A percentile compares a stretch with the other conserved stretches of the same genome.
Evolutionary conservation across 768 basidiomycete species (phyloP).

Genomic region (Cystobasidiopsis lactophilus): DNA sequence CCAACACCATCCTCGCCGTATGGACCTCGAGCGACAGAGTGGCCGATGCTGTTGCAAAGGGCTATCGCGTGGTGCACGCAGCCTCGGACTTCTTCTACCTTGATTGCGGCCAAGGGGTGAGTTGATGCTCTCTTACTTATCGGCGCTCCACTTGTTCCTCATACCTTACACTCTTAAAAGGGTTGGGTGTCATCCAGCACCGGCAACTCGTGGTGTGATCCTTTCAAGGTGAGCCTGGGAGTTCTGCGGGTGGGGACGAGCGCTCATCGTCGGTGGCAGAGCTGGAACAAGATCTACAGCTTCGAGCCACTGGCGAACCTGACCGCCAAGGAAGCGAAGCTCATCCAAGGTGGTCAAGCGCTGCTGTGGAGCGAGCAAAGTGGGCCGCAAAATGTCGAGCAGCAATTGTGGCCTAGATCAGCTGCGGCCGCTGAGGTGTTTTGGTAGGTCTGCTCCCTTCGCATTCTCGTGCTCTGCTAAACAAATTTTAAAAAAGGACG

Average conservation of each 20-base stretch:
- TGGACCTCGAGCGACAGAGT: conserved; percentile 39
- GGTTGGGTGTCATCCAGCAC: no score
- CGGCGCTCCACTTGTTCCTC: background rate
- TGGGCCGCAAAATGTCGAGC: conserved; percentile 43
- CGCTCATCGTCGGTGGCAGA: conserved; percentile 17
- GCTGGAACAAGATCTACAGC: conserved; percentile 52
- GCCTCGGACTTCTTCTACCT: conserved; percentile 61
- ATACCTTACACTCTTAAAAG: no score
- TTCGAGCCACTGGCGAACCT: conserved; percentile 49
- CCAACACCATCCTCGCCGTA: conserved; percentile 34
- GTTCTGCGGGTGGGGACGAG: no score
- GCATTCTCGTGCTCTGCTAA: background rate
- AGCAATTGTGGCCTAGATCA: conserved; percentile 49
- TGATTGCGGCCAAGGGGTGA: conserved; percentile 23
- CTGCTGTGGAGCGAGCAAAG: conserved; percentile 57
- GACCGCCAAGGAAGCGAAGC: conserved; percentile 29
- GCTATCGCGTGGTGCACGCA: conserved; percentile 42
- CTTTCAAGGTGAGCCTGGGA: no score
- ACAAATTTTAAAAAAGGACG: conserved; percentile 15
- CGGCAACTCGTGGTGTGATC: no score
- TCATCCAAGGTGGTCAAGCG: conserved; percentile 55
- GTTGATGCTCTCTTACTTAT: background rate
- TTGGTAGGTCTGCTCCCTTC: conserved; percentile 35
- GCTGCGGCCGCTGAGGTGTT: conserved; percentile 52
- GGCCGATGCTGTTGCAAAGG: conserved; percentile 37